phyloP scores from a whole-genome alignment of 2,329 filamentous ascomycete genomes.

The Colletotrichum tropicale region DNA sequence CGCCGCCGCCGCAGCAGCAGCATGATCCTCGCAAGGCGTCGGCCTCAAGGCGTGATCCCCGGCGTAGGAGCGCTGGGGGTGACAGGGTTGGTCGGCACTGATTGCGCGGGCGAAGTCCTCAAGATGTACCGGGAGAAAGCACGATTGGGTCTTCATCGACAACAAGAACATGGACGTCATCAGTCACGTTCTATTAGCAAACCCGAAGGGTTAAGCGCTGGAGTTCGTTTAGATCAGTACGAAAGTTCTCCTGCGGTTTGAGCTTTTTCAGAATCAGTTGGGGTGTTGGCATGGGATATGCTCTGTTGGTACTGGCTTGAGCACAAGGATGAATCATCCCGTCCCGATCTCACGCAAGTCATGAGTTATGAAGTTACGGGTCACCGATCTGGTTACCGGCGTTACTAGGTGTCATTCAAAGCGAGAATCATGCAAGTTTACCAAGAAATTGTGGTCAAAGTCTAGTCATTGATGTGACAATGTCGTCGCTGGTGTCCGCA shows the following conservation, averaged over 20 bases:
- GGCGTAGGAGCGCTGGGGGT: constrained; percentile 19
- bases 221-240: not conserved
- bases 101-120: not conserved
- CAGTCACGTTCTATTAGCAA: not conserved
- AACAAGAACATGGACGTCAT: not conserved
- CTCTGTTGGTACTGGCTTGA: not conserved
- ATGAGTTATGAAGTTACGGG: not conserved
- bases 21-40: constrained; percentile 16
- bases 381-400: not conserved
- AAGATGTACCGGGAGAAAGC: not conserved
- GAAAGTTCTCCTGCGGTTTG: not conserved
- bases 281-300: not conserved
- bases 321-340: not conserved
- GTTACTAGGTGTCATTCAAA: not conserved
- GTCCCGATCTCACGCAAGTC: not conserved
- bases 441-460: not conserved
- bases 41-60: not conserved
- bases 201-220: not conserved
- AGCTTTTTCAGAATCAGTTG: not conserved
- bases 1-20: constrained; percentile 7
- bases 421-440: not conserved
- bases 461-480: not conserved
- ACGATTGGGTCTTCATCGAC: not conserved
- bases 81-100: constrained; percentile 18
- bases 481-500: constrained; percentile 4